Percentiles rank a stretch among this genome's conserved stretches.
Evolutionary conservation across 768 basidiomycete species (phyloP).

Genomic region (Suillus discolor): DNA sequence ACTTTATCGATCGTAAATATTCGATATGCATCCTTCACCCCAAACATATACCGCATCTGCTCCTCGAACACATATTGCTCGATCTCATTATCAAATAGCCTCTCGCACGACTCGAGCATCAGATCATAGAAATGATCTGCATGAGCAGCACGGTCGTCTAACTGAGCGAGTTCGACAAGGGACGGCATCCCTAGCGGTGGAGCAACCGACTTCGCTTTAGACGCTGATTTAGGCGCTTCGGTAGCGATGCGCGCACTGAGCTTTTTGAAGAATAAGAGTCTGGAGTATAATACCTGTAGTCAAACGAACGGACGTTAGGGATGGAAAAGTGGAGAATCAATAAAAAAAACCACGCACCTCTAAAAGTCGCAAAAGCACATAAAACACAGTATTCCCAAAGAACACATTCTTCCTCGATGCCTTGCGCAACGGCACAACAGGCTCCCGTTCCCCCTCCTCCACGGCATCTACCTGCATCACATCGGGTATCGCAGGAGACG

Average conservation of each 20-base stretch:
- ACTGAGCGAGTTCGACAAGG: slow-evolving; percentile 27
- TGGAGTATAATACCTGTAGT: slow-evolving; percentile 75
- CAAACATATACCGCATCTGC: slow-evolving; percentile 84
- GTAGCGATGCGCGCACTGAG: slow-evolving; percentile 53
- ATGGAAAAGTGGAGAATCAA: not conserved
- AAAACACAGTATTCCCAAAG: slow-evolving; percentile 90
- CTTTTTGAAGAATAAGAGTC: slow-evolving; percentile 79
- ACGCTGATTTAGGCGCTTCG: slow-evolving; percentile 16
- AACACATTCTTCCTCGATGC: slow-evolving; percentile 61
- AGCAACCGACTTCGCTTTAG: slow-evolving; percentile 17
- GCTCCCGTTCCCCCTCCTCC: slow-evolving; percentile 31
- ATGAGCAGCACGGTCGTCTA: slow-evolving; percentile 42
- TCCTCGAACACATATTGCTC: slow-evolving; percentile 91
- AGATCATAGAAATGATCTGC: slow-evolving; percentile 79
- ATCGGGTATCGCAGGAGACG: slow-evolving; percentile 60
- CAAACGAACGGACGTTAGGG: slow-evolving; percentile 4
- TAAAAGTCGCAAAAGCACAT: slow-evolving; percentile 79
- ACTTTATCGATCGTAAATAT: slow-evolving; percentile 95
- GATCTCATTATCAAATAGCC: slow-evolving; percentile 89
- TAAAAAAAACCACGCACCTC: slow-evolving; percentile 58
- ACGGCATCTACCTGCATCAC: slow-evolving; percentile 35
- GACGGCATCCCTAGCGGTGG: slow-evolving; percentile 33
- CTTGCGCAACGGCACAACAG: slow-evolving; percentile 25
- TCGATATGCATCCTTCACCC: slow-evolving; percentile 80
- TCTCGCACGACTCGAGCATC: slow-evolving; percentile 84